phyloP scores from a whole-genome alignment of 371 early-diverging fungal genomes.

The Apophysomyces sp. region DNA sequence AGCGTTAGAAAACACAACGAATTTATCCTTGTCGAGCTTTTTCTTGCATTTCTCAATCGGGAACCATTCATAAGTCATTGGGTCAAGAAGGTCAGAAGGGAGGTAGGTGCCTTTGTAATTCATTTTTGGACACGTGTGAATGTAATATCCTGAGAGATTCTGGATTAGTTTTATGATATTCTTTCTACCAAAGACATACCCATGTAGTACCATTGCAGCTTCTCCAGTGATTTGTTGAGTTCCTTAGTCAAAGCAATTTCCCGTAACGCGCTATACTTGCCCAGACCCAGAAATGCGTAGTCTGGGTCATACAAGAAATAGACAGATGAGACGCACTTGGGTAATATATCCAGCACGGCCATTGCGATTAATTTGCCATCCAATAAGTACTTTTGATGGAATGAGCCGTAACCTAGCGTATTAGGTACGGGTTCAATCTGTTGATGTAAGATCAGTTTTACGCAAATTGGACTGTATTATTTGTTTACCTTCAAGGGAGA shows the following conservation, averaged over 20 bases:
- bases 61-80: conserved; percentile 46
- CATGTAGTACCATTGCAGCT: conserved; percentile 84
- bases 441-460: not conserved
- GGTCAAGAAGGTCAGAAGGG: conserved; percentile 82
- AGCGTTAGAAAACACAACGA: conserved; percentile 11
- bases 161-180: not conserved
- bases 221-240: conserved; percentile 20
- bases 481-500: conserved; percentile 65
- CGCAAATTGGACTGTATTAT: not conserved
- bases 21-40: conserved; percentile 21
- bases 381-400: conserved; percentile 86
- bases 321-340: conserved; percentile 86
- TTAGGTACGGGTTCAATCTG: conserved; percentile 10
- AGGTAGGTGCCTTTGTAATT: conserved; percentile 86
- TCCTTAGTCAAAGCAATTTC: conserved; percentile 68
- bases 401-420: conserved; percentile 68
- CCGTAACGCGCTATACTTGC: conserved; percentile 81
- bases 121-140: conserved; percentile 92
- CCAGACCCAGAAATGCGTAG: conserved; percentile 69
- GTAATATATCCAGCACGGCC: conserved; percentile 90
- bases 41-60: conserved; percentile 25
- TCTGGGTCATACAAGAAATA: conserved; percentile 94
- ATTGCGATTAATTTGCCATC: conserved; percentile 80
- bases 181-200: conserved; percentile 34
- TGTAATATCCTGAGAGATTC: conserved; percentile 71